Percentiles rank a stretch among this genome's conserved stretches.
phyloP scores from a whole-genome alignment of 805 yeast species.

The Brettanomyces bruxellensis region DNA sequence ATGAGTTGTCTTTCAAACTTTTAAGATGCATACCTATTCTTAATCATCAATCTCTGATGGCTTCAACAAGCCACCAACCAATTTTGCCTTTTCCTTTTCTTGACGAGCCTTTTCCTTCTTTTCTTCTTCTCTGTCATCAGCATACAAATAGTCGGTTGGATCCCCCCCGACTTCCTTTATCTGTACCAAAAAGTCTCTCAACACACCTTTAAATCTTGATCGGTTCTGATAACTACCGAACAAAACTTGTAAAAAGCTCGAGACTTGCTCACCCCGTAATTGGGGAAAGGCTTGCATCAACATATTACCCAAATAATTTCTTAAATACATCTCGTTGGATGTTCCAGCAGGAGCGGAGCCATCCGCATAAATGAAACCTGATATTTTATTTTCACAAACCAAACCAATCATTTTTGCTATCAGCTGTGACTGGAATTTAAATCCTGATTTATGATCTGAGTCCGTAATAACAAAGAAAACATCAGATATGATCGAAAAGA shows the following conservation, averaged over 20 bases:
- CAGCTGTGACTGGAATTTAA: conserved; percentile 76
- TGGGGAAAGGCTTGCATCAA: conserved; percentile 88
- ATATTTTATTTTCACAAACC: conserved; percentile 67
- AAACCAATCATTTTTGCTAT: conserved; percentile 76
- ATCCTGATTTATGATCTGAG: conserved; percentile 96
- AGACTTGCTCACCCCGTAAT: conserved; percentile 72
- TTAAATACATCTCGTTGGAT: conserved; percentile 66
- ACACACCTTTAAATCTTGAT: conserved; percentile 65
- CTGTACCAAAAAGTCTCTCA: conserved; percentile 94
- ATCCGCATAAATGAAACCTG: conserved; percentile 69
- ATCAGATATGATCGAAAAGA: conserved; percentile 83
- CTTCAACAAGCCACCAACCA: conserved; percentile 87
- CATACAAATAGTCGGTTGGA: conserved; percentile 87
- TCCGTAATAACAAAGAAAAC: conserved; percentile 91
- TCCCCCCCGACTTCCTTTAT: conserved; percentile 94
- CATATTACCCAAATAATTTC: conserved; percentile 74
- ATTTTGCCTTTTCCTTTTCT: conserved; percentile 74
- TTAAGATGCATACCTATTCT: no score
- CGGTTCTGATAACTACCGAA: conserved; percentile 66
- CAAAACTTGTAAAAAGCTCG: conserved; percentile 72
- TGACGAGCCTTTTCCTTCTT: conserved; percentile 54
- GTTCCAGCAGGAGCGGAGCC: conserved; percentile 83
- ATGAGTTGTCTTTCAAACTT: no score
- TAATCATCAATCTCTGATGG: conserved; percentile 88
- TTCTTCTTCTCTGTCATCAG: conserved; percentile 84